Base-by-base conservation (phyloP, 139 green algal genomes). In the Prasinococcaceae sp. region DNA sequence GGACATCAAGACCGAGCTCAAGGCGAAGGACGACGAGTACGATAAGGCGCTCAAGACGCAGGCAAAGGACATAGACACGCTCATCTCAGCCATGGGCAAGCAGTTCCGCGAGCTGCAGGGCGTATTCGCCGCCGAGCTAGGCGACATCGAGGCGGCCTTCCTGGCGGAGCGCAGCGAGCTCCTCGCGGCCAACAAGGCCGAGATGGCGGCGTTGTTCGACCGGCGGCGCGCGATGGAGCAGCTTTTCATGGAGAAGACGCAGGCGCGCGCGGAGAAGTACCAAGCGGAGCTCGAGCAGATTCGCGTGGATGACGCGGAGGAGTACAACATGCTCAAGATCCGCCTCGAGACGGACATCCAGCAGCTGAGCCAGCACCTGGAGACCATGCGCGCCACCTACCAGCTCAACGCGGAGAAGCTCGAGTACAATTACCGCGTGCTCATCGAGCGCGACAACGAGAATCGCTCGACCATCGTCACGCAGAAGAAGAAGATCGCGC, bases 381-480 rank as follows among this genome's bases (percentile, higher is more conserved):
- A 86, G 52, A 55, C 52, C 20, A 92, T 88, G 82, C 66, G 76
- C 1, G 79, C 83, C 17, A 84, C 81, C 8, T 93, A 88, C 64
- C 83, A 88, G 63, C 53, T 54, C 41, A 87, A 92, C 64, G 74
- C 73, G 4, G 83, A 93, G 59, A 89, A 93, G 81, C 72, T 93
- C 37, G 83, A 88, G 55, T 93, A 93, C 66, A 93, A 93, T 74
- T 84, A 82, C 57, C 61, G 78, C 2, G 83, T 93, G 56, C 77
- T 93, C 52, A 60, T 77, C 24, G 72, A 85, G 62, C 40, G 66
- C 23, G 67, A 73, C 32, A 43, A 59, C 10, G 70, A 72, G 53
- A 74, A 68, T 47, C 20, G 63, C 46, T 51, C 46, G 28, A 88
- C 80, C 12, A 80, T 89, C 49, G 78, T 80, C 61, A 75, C 84